These are phyloP conservation scores for Tubosaeta sp. DNA, from an alignment of 768 basidiomycete species.

Conservation along the genomic window DNA sequence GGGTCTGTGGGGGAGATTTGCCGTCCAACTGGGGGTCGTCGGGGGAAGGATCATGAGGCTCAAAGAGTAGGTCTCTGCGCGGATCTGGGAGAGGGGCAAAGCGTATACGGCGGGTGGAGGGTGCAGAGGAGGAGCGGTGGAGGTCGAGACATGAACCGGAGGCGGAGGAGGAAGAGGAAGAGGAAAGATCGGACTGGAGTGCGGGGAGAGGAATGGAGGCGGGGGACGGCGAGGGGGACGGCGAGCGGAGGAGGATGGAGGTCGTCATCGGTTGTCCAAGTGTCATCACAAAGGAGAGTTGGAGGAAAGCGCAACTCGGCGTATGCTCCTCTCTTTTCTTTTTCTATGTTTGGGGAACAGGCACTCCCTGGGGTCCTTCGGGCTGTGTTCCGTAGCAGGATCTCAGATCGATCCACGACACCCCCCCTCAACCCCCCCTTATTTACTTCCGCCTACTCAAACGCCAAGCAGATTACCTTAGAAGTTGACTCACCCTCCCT, in stretches of 20 bases:
- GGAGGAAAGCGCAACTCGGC: not conserved
- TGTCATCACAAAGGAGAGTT: constrained; percentile 5
- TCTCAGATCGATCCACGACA: constrained; percentile 12
- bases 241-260: constrained; percentile 21
- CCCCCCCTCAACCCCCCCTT: not conserved
- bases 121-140: constrained; percentile 5
- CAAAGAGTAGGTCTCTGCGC: constrained; percentile 37
- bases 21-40: constrained; percentile 28
- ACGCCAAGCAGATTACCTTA: not conserved
- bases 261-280: constrained; percentile 11
- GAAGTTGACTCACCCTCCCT: not conserved
- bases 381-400: constrained; percentile 18
- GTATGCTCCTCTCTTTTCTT: not conserved
- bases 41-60: constrained; percentile 16
- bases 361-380: constrained; percentile 20
- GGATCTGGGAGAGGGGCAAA: constrained; percentile 88
- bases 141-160: constrained; percentile 19
- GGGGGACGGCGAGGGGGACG: constrained; percentile 11
- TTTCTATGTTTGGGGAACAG: constrained; percentile 8
- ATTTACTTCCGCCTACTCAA: not conserved
- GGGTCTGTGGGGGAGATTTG: constrained; percentile 2
- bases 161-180: constrained; percentile 17
- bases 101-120: constrained; percentile 45
- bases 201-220: constrained; percentile 7
- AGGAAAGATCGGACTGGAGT: constrained; percentile 12